Conservation (phyloP, 768 basidiomycete species). For the Calocera viscosa region DNA sequence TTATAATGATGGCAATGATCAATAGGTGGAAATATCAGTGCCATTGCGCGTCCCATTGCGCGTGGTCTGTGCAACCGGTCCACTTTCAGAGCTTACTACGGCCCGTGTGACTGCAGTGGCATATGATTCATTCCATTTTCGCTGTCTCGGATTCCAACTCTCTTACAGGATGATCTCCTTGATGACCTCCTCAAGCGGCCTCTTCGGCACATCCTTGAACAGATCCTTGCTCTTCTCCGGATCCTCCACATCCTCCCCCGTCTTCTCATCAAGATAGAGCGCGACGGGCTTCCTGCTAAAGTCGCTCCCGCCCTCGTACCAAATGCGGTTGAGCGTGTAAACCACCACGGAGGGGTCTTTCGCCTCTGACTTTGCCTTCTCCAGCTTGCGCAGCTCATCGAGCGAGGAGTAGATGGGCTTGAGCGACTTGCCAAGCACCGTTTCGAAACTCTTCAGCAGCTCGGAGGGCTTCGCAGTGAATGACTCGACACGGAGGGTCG, state of each 20-base stretch:
- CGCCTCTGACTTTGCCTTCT: slow-evolving; percentile 7
- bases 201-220: slow-evolving; percentile 15
- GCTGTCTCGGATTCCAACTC: not conserved
- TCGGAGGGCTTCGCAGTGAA: slow-evolving; percentile 13
- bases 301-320: slow-evolving; percentile 15
- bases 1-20: too few species aligned
- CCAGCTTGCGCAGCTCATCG: slow-evolving; percentile 11
- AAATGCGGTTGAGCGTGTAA: slow-evolving; percentile 14
- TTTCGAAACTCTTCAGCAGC: slow-evolving; percentile 5
- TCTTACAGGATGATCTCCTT: slow-evolving; percentile 8
- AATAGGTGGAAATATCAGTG: too few species aligned
- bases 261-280: slow-evolving; percentile 9
- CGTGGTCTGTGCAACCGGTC: too few species aligned
- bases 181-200: slow-evolving; percentile 2
- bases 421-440: slow-evolving; percentile 9
- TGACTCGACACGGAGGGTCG: slow-evolving; percentile 12
- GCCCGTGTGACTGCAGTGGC: not conserved
- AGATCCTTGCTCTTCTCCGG: slow-evolving; percentile 3
- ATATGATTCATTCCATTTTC: not conserved
- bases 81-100: not conserved
- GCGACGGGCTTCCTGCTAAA: slow-evolving; percentile 14
- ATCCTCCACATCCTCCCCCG: slow-evolving; percentile 14
- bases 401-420: slow-evolving; percentile 8
- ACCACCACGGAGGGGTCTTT: slow-evolving; percentile 6
- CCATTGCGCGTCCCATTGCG: too few species aligned